Evolutionary conservation across 2,329 filamentous ascomycete genomes (phyloP).

Genomic region (Microascus cirrosus): DNA sequence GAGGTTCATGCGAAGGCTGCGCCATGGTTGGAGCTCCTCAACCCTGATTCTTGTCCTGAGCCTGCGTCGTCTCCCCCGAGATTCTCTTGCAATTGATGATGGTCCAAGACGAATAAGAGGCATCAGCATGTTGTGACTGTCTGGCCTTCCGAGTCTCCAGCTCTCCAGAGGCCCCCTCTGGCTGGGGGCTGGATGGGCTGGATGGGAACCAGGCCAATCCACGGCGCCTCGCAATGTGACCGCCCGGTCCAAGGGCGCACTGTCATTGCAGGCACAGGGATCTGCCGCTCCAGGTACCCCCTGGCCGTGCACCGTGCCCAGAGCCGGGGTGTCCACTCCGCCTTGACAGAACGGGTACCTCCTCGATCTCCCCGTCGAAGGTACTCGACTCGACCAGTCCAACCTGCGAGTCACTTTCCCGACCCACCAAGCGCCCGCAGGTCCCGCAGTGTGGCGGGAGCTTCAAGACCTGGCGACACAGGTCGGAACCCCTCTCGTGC

Average conservation of each 20-base stretch:
- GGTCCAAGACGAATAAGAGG: too few relatives aligned
- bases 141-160: too few relatives aligned
- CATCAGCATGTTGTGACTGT: too few relatives aligned
- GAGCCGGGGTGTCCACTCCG: too few relatives aligned
- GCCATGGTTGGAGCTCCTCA: background rate
- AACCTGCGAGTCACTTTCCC: background rate
- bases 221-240: background rate
- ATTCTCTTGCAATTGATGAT: background rate
- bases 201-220: background rate
- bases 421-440: background rate
- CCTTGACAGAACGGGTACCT: background rate
- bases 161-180: too few relatives aligned
- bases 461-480: background rate
- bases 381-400: background rate
- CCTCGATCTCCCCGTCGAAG: background rate
- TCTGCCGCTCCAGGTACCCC: background rate
- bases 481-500: background rate
- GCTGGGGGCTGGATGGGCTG: too few relatives aligned
- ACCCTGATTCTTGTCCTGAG: background rate
- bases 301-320: background rate
- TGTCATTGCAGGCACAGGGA: background rate
- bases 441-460: too few relatives aligned
- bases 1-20: background rate
- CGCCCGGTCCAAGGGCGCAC: background rate
- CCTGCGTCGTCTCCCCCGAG: background rate